Evolutionary conservation across 495 filamentous ascomycete species (phyloP).

Genomic region (Penicillium longicatenatum): DNA sequence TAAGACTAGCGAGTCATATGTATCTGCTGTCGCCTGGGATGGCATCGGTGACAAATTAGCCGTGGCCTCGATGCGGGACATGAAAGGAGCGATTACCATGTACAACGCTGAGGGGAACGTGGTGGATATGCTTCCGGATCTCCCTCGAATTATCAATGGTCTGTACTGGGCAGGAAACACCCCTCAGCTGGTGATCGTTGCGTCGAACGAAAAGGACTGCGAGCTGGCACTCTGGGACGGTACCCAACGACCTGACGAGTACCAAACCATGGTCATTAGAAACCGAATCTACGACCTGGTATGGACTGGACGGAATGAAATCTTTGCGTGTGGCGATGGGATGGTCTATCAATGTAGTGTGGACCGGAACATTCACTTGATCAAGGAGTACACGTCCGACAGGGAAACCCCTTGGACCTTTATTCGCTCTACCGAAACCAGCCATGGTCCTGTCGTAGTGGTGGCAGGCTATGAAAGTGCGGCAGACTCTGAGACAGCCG

Average conservation of each 20-base stretch:
- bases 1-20: slow-evolving; percentile 36
- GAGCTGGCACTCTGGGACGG: slow-evolving; percentile 52
- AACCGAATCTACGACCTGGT: slow-evolving; percentile 41
- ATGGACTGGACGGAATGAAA: slow-evolving; percentile 38
- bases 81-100: slow-evolving; percentile 65
- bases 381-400: slow-evolving; percentile 37
- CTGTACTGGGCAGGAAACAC: slow-evolving; percentile 43
- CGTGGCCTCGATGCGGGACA: slow-evolving; percentile 64
- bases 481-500: slow-evolving; percentile 33
- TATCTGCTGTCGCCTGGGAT: slow-evolving; percentile 71
- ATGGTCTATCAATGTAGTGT: slow-evolving; percentile 47
- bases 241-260: slow-evolving; percentile 42
- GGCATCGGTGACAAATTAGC: slow-evolving; percentile 65
- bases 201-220: slow-evolving; percentile 42
- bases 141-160: slow-evolving; percentile 47
- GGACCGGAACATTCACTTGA: slow-evolving; percentile 40
- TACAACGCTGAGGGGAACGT: slow-evolving; percentile 64
- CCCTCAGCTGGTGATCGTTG: slow-evolving; percentile 45
- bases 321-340: slow-evolving; percentile 44
- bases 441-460: slow-evolving; percentile 34
- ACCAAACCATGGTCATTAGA: slow-evolving; percentile 41
- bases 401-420: slow-evolving; percentile 40
- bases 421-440: slow-evolving; percentile 35
- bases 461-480: slow-evolving; percentile 37
- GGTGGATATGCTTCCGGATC: slow-evolving; percentile 50